Evolutionary conservation across 371 early-diverging fungal genomes (phyloP), one percentile per base, ranked within the genome.

Genomic region (Funneliformis caledonium): DNA sequence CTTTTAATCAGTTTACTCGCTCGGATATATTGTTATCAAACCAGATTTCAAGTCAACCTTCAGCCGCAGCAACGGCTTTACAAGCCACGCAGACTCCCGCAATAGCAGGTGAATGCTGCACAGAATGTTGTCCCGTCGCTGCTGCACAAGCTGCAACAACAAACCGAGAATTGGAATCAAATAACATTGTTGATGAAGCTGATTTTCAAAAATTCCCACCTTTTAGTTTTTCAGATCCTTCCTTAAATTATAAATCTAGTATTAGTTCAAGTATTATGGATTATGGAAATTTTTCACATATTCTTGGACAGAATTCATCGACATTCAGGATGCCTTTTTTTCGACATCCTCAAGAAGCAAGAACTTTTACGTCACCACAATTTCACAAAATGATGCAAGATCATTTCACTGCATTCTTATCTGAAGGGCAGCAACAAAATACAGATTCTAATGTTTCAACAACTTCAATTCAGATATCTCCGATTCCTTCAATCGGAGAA

Each of bases 101-200:
- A 31, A 74, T 76, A 37, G 76, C 78, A n/a, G 78, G 69, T 47
- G 78, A 69, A 42, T 78, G 78, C 37, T 78, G 78, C 48, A 78
- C 78, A 8, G 69, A 68, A 52, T 78, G 78, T 69, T 78, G 78
- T 68, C 78, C 78, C 1, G 69, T 78, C 12, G 78, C 78, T n/a
- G 78, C 78, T 14, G 78, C 78, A 33, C 69, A 78, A 78, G 77
- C 77, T 56, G 78, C 67, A n/a, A 56, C 69, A 37, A 52, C 76
- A 2, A 76, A 64, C 22, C 68, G 50, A 68, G 62, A 68, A 19
- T 42, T 64, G 26, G 48, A 43, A 31, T 60, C 45, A 3, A 48
- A 31, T 22, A 16, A 52, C 16, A 22, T 33, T 2, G 69, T 33
- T 62, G 19, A 14, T 26, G n/a, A 16, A 62, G 45, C 9, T 11